Base-by-base conservation (phyloP, 495 filamentous ascomycete genomes). In the Oidiodendron maius region DNA sequence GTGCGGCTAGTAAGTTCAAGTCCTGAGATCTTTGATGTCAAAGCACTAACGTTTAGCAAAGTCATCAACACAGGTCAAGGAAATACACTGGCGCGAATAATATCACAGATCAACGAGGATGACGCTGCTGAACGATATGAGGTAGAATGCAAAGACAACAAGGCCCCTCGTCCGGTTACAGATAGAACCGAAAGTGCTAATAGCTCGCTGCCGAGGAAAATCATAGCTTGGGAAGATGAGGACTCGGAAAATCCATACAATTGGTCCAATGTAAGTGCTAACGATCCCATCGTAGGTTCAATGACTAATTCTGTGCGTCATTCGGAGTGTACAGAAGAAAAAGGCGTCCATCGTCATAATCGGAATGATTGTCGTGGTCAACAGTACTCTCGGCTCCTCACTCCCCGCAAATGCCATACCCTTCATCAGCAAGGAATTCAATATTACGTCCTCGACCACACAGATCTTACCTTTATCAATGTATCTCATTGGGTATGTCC, bases 401-500 rank as follows among this genome's bases (percentile, higher is more conserved):
- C 64, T 91, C 13, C 81, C 85, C 1, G 78, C 78, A 47, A 82
- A 57, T 32, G 57, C 57, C n/a, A 46, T 60, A 1, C 53, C 50
- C 6, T 49, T 45, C 24, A 57, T 60, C 78, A 55, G 77, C 78
- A 34, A 78, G 77, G 34, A 70, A 69, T 60, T 60, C 40, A 6
- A 50, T 23, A 48, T 88, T 44, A 72, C 70, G 2, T 73, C 77
- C 28, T 58, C 81, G 36, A 64, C 67, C 36, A 68, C 75, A 15
- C 67, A 81, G 10, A 80, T 86, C n/a, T 69, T 93, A 5, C 87
- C 87, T 10, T 87, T 85, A 0, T 86, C 84, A 0, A 76, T 89
- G 1, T 93, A 81, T 48, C 68, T 90, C 0, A 70, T 89, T 20
- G 87, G 84, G 24, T 88, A 86, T 52, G 69, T 81, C 11, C 59